Conservation (phyloP, 345 rosid genomes). For the Sisymbrium irio region DNA sequence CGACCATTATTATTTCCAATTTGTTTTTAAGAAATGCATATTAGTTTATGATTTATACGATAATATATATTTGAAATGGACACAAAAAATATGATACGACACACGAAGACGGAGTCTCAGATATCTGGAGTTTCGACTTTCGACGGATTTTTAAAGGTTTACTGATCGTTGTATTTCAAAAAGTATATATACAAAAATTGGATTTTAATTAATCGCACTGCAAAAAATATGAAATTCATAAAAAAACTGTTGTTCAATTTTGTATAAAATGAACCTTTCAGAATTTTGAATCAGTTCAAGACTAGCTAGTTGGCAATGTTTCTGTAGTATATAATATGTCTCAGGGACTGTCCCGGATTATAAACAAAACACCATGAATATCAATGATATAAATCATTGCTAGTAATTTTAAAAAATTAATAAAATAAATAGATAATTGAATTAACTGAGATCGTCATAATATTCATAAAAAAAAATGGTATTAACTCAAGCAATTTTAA, state of each 20-base stretch:
- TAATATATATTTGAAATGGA: background rate
- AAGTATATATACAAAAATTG: background rate
- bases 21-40: background rate
- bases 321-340: background rate
- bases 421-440: background rate
- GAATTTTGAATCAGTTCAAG: background rate
- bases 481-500: slow-evolving; percentile 8
- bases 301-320: background rate
- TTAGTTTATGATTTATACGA: background rate
- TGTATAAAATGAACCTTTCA: background rate
- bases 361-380: slow-evolving; percentile 1
- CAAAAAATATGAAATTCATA: background rate
- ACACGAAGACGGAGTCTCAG: background rate
- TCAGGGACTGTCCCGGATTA: background rate
- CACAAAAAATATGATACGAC: background rate
- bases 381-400: slow-evolving; percentile 6
- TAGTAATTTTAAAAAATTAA: background rate
- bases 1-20: slow-evolving; percentile 16
- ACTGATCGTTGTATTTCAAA: background rate
- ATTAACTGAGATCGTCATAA: slow-evolving; percentile 10
- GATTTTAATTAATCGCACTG: background rate
- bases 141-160: background rate
- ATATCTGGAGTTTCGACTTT: background rate
- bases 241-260: background rate
- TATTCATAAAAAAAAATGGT: background rate